Base-by-base conservation (phyloP, 1,284 basidiomycete species). In the Rhodotorula sp. region DNA sequence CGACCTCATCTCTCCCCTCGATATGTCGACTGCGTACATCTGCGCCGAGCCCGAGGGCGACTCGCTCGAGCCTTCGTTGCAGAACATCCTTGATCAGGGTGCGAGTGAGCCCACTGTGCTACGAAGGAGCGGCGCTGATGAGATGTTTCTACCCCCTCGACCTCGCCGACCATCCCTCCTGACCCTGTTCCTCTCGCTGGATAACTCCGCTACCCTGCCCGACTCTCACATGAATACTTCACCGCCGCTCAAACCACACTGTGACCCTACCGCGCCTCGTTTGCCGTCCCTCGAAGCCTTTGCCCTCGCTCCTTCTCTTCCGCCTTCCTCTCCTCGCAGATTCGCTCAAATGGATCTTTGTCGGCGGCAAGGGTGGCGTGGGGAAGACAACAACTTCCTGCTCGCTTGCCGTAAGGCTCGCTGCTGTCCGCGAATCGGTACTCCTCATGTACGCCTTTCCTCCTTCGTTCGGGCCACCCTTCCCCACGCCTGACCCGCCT, bases 301-400 rank as follows among this genome's bases (percentile, higher is more conserved):
- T n/a, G 39, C 39, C 39, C 39, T 44, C 39, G 39, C 39, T 13
- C 39, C 19, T 15, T 17, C 39, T 10, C 39, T 44, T 44, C 39
- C 39, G 11, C 39, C 39, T 44, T 7, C 1, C 20, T n/a, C 47
- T 7, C 1, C 20, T n/a, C 47, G n/a, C 51, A 73, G 61, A 70
- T 29, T 54, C 59, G 13, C 60, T 70, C 47, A 71, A 71, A 66
- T 79, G 78, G 78, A 77, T 79, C 68, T 79, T 79, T 54, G 77
- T 78, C 32, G 78, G 78, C 57, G 71, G 70, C 30, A 73, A 72
- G 60, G 68, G 64, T 22, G 68, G 66, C 32, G 64, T 78, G 90
- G 92, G 93, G 64, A 96, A 96, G 85, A 97, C 94, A 0, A 96
- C 94, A 0, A 95, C 94, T 4, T 94, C 92, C 32, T 96, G 94